phyloP scores from a whole-genome alignment of 495 filamentous ascomycete species.

The Talaromyces proteolyticus region DNA sequence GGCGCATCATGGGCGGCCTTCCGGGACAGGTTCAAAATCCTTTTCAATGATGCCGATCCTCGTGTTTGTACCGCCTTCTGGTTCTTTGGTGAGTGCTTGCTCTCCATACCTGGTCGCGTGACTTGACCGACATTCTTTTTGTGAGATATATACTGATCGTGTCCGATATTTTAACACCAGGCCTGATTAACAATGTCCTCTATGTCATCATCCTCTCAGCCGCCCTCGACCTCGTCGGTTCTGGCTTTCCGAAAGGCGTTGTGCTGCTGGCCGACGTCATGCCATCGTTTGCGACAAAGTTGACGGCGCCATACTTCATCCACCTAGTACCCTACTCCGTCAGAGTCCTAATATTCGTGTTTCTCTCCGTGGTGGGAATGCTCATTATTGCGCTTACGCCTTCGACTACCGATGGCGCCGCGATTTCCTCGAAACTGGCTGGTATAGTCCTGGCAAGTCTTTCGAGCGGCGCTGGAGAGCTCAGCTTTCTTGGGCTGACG shows the following conservation, averaged over 20 bases:
- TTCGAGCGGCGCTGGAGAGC: constrained; percentile 77
- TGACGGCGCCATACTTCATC: constrained; percentile 89
- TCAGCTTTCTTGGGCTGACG: constrained; percentile 84
- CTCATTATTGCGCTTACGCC: constrained; percentile 78
- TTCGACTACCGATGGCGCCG: constrained; percentile 45
- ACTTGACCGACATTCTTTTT: background rate
- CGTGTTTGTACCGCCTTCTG: constrained; percentile 80
- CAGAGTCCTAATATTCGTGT: constrained; percentile 67
- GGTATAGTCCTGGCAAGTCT: constrained; percentile 84
- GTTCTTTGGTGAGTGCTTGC: constrained; percentile 67
- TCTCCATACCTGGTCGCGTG: background rate
- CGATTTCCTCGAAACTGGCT: constrained; percentile 67
- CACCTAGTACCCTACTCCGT: constrained; percentile 73
- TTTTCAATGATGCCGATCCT: constrained; percentile 64
- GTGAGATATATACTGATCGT: background rate
- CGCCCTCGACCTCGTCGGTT: constrained; percentile 92
- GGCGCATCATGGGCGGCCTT: constrained; percentile 68
- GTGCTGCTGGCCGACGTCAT: constrained; percentile 91
- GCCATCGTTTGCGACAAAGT: constrained; percentile 81
- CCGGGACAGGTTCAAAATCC: constrained; percentile 51
- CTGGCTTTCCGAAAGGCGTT: constrained; percentile 75
- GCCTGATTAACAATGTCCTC: constrained; percentile 94
- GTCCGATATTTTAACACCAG: constrained; percentile 31
- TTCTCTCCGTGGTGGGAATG: constrained; percentile 75
- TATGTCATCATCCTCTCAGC: constrained; percentile 95